Conservation (phyloP, 306 rosid species). For the Malus sylvestris region DNA sequence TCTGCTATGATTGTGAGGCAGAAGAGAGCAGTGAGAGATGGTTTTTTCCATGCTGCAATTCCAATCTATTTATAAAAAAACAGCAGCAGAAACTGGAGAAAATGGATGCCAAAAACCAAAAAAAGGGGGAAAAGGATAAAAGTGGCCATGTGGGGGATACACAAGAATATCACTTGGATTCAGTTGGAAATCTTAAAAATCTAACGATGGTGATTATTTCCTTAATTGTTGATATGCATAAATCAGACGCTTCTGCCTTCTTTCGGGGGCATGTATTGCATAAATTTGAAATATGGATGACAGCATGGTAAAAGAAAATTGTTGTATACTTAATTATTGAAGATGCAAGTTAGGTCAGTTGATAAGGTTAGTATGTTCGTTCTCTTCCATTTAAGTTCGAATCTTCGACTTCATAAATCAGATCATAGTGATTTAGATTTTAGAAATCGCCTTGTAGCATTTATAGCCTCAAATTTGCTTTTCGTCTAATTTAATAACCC, state of each 20-base stretch:
- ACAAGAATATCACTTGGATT: slow-evolving; percentile 20
- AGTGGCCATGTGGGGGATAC: not conserved
- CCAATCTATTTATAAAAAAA: not conserved
- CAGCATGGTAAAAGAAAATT: not conserved
- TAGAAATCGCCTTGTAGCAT: not conserved
- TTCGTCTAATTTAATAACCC: not conserved
- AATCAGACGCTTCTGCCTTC: slow-evolving; percentile 1
- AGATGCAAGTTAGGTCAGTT: not conserved
- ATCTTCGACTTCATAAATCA: not conserved
- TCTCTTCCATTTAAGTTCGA: not conserved
- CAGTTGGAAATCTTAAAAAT: slow-evolving; percentile 17
- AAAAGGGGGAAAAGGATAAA: not conserved
- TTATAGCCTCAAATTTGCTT: not conserved
- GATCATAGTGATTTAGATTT: not conserved
- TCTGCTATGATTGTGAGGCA: not conserved
- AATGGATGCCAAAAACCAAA: not conserved
- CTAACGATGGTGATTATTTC: slow-evolving; percentile 22
- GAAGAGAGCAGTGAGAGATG: not conserved
- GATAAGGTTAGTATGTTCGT: too few relatives aligned
- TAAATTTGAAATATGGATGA: not conserved
- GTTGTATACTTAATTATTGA: not conserved
- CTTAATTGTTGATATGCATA: slow-evolving; percentile 8
- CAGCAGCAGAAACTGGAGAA: not conserved
- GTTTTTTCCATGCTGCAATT: not conserved
- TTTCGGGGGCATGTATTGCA: not conserved